Percentiles rank a stretch among this genome's conserved stretches.
These are phyloP conservation scores for Hypoxylon intermedium DNA, from an alignment of 495 filamentous ascomycete genomes.

Conservation along the genomic window DNA sequence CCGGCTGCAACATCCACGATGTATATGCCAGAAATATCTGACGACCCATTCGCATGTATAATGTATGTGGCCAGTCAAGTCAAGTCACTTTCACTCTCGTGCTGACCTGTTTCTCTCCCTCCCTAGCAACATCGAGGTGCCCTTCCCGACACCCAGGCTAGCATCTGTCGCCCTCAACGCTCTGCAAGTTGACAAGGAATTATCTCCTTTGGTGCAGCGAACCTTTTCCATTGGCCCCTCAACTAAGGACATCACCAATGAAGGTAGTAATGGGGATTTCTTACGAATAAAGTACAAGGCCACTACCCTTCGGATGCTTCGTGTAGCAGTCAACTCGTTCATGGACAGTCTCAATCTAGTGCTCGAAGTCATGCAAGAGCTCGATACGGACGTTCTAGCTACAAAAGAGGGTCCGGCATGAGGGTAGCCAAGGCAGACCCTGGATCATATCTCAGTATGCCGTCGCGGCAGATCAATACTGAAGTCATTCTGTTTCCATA, in stretches of 20 bases:
- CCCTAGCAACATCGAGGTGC: conserved; percentile 75
- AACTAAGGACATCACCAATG: conserved; percentile 35
- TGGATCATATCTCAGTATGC: not conserved
- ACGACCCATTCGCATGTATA: conserved; percentile 72
- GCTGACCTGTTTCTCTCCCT: conserved; percentile 22
- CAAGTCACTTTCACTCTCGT: not conserved
- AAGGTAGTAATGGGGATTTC: conserved; percentile 59
- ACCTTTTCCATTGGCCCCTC: conserved; percentile 64
- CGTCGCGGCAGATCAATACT: not conserved
- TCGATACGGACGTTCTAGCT: conserved; percentile 84
- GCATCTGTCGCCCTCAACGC: conserved; percentile 77
- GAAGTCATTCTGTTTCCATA: not conserved
- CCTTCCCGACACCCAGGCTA: conserved; percentile 82
- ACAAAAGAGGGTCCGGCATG: conserved; percentile 12
- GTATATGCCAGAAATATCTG: conserved; percentile 39
- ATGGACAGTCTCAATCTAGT: conserved; percentile 89
- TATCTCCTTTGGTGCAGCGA: conserved; percentile 82
- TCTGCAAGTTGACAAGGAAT: conserved; percentile 84
- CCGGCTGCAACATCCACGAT: not conserved
- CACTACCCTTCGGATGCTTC: conserved; percentile 93
- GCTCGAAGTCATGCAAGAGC: conserved; percentile 82
- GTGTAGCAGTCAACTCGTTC: conserved; percentile 97
- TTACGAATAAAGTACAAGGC: conserved; percentile 82
- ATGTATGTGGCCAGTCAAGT: conserved; percentile 65
- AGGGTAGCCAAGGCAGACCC: not conserved